Evolutionary conservation across 208 protist species (phyloP).

Genomic region (Acanthamoeba comandoni): DNA sequence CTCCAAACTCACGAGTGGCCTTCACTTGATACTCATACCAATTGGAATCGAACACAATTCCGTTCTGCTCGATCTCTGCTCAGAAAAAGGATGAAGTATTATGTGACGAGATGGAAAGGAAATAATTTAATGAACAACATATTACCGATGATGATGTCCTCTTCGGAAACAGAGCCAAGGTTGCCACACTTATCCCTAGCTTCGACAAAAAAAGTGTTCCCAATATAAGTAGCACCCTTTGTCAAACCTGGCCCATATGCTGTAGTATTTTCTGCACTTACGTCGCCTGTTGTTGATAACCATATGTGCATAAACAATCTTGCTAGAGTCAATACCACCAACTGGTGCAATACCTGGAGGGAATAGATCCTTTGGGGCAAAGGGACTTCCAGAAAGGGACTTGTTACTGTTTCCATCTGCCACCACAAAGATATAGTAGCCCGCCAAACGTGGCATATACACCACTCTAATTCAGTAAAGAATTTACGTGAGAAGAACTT

Average conservation of each 20-base stretch:
- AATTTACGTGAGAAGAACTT: not conserved
- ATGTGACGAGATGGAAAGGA: too few species aligned
- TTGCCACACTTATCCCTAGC: slow-evolving; percentile 49
- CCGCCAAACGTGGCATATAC: not conserved
- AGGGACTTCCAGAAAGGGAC: slow-evolving; percentile 36
- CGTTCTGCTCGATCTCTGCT: slow-evolving; percentile 56
- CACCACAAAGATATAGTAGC: slow-evolving; percentile 18
- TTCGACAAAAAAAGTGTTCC: slow-evolving; percentile 44
- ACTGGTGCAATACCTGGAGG: not conserved
- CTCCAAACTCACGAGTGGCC: not conserved
- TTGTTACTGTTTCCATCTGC: not conserved
- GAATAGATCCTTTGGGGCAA: slow-evolving; percentile 10
- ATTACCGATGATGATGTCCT: too few species aligned
- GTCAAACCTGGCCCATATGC: slow-evolving; percentile 7
- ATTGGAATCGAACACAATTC: slow-evolving; percentile 7
- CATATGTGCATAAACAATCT: not conserved
- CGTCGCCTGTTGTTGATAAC: not conserved
- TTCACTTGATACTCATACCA: slow-evolving; percentile 36
- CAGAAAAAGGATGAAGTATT: not conserved
- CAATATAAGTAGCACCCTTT: not conserved
- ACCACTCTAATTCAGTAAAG: not conserved
- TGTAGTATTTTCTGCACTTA: slow-evolving; percentile 1
- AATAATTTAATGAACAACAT: too few species aligned
- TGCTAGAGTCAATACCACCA: not conserved
- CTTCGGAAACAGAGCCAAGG: too few species aligned